Conservation (phyloP, 2,329 filamentous ascomycete genomes). For the Chaetomiaceae sp. region DNA sequence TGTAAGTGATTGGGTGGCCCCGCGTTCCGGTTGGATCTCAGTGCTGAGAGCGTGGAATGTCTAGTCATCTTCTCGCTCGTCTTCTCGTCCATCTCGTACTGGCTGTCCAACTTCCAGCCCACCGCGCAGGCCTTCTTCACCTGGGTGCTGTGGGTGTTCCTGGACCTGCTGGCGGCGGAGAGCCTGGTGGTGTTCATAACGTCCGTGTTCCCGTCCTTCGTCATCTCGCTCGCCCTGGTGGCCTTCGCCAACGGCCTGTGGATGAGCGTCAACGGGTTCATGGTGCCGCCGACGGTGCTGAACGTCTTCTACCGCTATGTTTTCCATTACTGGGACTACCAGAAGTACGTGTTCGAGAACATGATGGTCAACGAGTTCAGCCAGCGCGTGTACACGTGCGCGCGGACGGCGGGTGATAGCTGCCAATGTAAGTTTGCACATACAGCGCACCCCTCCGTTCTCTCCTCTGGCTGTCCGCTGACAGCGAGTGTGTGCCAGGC, state of each 20-base stretch:
- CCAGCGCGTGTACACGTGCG: constrained; percentile 57
- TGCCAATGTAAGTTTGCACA: constrained; percentile 48
- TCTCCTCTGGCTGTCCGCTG: neutral
- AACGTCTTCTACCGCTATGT: constrained; percentile 84
- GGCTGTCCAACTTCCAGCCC: constrained; percentile 69
- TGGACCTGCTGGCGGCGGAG: constrained; percentile 77
- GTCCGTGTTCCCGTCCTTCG: constrained; percentile 69
- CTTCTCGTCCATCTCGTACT: constrained; percentile 73
- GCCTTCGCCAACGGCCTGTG: constrained; percentile 85
- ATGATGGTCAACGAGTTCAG: constrained; percentile 92
- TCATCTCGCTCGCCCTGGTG: constrained; percentile 69
- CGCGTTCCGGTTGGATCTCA: too few relatives aligned
- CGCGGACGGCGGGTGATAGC: constrained; percentile 24
- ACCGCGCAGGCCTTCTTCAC: constrained; percentile 62
- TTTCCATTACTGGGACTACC: constrained; percentile 86
- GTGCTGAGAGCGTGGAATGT: neutral
- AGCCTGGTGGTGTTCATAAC: constrained; percentile 73
- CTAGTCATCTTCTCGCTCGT: constrained; percentile 67
- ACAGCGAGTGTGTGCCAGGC: constrained; percentile 19
- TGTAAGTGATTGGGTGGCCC: constrained; percentile 45
- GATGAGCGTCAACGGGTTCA: constrained; percentile 82
- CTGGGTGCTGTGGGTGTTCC: constrained; percentile 78
- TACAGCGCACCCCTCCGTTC: neutral
- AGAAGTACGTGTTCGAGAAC: constrained; percentile 78
- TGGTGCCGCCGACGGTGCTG: constrained; percentile 64